Evolutionary conservation across 164 flowering plant genomes (phyloP).

Genomic region (Macadamia tetraphylla): DNA sequence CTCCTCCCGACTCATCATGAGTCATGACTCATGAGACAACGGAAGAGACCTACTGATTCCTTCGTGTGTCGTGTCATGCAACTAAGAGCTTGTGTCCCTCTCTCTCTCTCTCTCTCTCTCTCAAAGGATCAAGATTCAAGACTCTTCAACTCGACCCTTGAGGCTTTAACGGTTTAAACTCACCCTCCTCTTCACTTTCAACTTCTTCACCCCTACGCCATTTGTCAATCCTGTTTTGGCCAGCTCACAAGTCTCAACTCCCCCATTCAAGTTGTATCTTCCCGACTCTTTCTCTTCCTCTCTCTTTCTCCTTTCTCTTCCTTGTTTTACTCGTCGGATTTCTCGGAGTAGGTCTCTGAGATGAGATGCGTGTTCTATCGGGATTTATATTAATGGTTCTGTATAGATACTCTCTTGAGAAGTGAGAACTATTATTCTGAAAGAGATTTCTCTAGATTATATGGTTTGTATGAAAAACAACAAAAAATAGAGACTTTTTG

Average conservation of each 20-base stretch:
- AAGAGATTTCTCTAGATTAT: not conserved
- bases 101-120: not conserved
- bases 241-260: not conserved
- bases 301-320: not conserved
- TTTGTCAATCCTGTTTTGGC: not conserved
- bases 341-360: slow-evolving; percentile 7
- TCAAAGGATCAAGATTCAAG: no score
- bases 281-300: no score
- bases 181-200: no score
- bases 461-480: not conserved
- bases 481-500: no score
- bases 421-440: not conserved
- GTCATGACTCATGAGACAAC: no score
- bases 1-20: not conserved
- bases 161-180: no score
- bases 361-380: slow-evolving; percentile 5
- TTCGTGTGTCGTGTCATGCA: slow-evolving; percentile 26
- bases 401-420: not conserved
- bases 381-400: slow-evolving; percentile 10
- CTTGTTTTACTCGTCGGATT: slow-evolving; percentile 17
- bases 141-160: no score
- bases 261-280: not conserved
- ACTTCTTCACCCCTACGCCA: not conserved
- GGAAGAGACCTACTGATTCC: slow-evolving; percentile 2
- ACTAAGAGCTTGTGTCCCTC: not conserved